Conservation (phyloP, 2,329 filamentous ascomycete species). For the Ophiostoma angusticollis region DNA sequence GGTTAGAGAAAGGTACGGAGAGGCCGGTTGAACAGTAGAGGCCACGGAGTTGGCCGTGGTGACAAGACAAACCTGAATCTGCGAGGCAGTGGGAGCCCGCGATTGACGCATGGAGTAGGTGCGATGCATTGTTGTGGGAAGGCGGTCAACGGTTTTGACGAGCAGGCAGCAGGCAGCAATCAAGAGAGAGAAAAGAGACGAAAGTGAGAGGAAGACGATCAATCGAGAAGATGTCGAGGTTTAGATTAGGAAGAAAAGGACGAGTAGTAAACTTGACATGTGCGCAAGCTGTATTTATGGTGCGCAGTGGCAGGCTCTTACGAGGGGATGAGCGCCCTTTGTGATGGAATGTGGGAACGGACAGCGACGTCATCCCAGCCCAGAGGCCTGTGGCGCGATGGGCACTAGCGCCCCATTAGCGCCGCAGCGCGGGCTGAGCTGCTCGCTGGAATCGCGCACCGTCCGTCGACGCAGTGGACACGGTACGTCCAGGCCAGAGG, state of each 20-base stretch:
- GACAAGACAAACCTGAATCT: conserved; percentile 38
- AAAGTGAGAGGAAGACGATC: background rate
- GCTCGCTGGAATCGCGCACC: too few species aligned
- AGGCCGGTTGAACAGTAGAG: background rate
- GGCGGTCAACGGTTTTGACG: too few species aligned
- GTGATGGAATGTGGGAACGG: background rate
- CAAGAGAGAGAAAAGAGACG: background rate
- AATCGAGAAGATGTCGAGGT: too few species aligned
- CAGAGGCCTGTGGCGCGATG: conserved; percentile 1
- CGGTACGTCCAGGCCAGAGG: too few species aligned
- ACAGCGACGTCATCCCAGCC: conserved; percentile 6
- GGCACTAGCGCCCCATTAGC: conserved; percentile 6
- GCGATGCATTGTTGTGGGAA: conserved; percentile 63
- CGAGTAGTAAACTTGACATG: background rate
- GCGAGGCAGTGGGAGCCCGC: conserved; percentile 86
- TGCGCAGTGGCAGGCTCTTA: background rate
- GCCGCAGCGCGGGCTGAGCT: background rate
- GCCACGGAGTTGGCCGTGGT: background rate
- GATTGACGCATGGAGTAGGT: conserved; percentile 98
- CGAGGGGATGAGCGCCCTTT: conserved; percentile 3
- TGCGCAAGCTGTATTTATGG: conserved; percentile 4
- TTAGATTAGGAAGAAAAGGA: background rate
- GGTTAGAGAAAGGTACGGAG: background rate
- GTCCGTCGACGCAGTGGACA: background rate
- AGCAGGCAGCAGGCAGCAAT: too few species aligned